Evolutionary conservation across 495 filamentous ascomycete genomes (phyloP), one percentile per base, ranked within the genome.

Genomic region (Cercophora scortea): DNA sequence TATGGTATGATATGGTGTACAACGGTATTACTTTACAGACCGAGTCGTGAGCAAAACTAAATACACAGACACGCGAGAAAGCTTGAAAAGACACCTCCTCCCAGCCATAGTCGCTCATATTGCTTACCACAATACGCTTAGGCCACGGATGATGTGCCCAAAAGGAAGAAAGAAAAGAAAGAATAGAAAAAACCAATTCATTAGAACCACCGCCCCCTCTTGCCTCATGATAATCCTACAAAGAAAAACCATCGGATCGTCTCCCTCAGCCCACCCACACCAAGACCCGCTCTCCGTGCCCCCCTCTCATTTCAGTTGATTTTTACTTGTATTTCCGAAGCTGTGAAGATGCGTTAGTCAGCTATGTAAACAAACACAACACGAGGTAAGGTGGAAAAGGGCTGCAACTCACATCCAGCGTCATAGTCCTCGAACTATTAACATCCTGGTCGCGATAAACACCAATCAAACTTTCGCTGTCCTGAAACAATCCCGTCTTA

Each of bases 401-500:
- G 13, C n/a, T n/a, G 43, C 46, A 48, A 71, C 92, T 92, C 68
- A 97, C 92, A 84, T 96, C 91, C 59, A 96, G 75, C 34, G 92
- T 97, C 66, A 99, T 71, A 10, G 87, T 86, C 72, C 86, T 85
- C 51, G 85, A 90, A 64, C 82, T 90, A 69, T 96, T 96, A 50
- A 86, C 87, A 19, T 82, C 83, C 76, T 99, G 93, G 64, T 99
- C 93, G 51, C 93, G 77, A 72, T 92, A 96, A 41, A 99, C 89
- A 16, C 93, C 93, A 13, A 99, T 89, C 61, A 99, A 66, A 45
- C 87, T 89, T 76, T 98, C 90, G 63, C 88, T 93, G 60, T 87
- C 82, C 70, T 97, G 89, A 70, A 97, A 99, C 19, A 99, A 72
- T 1, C 88, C 90, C 0, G 88, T 85, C 79, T 99, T 97, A 64